Base-by-base conservation (phyloP, 805 yeast genomes). In the Candida germanica region DNA sequence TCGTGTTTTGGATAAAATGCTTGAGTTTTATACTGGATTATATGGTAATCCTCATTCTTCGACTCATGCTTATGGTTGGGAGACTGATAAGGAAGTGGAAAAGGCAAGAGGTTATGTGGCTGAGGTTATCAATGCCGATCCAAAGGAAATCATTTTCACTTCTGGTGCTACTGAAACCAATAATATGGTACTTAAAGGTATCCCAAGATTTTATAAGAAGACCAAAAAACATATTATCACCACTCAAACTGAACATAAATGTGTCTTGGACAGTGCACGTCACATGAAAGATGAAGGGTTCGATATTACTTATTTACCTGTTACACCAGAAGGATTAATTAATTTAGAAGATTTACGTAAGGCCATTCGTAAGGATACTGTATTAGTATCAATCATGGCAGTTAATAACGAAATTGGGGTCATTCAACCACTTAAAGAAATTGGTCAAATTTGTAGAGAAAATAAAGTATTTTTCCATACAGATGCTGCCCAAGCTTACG, bases 11-110 rank as follows among this genome's bases (percentile, higher is more conserved):
- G 96, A 87, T 56, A 82, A 79, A 48, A 87, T 87, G 95, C 58
- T 87, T 49, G 78, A 76, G 50, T 87, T 82, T 55, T 84, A 77
- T 59, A 91, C 98, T 2, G 98, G 98, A 3, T 71, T 87, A 39
- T 93, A 87, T 58, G 99, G 99, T 44, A 93, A 93, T 59, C 99
- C 99, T 15, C 99, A 93, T 64, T 87, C 96, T 5, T 80, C 93
- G 40, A 93, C 98, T 2, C 99, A 93, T 58, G 77, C 95, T 5
- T 93, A 91, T 58, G 99, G 99, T 23, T 93, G 99, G 99, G 99
- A 93, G 66, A 86, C 98, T 3, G 96, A 91, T 40, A 77, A 75
- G 45, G 96, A 83, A 40, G 93, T 93, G 12, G 98, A 93, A 56
- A 66, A 67, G 33, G 96, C 98, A 5, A 77, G 99, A 52, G 71